Conservation (phyloP, 78 protist genomes). For the Pigoraptor vietnamica region DNA sequence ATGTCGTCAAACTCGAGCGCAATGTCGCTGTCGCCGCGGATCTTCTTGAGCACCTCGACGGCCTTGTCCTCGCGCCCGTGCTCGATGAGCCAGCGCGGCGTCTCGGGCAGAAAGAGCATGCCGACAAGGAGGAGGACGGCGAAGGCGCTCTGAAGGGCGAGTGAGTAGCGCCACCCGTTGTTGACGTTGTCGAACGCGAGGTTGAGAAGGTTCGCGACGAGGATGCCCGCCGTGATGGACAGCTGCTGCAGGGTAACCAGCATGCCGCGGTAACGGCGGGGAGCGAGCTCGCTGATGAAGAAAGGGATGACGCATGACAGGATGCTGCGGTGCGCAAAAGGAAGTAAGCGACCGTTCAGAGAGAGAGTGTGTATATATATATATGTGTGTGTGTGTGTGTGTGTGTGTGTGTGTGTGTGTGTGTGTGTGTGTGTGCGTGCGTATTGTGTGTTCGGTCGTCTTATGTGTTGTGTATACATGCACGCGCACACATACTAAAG, state of each 20-base stretch:
- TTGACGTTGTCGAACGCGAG: not conserved
- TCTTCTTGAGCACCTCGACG: not conserved
- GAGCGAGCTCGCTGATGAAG: slow-evolving; percentile 2
- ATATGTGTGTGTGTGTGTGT: no score
- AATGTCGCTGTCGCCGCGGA: not conserved
- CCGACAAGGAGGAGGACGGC: not conserved
- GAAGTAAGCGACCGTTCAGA: no score
- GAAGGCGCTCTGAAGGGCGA: not conserved
- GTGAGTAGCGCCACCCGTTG: not conserved
- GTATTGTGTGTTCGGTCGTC: not conserved
- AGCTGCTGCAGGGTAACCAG: not conserved
- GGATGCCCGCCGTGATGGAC: not conserved
- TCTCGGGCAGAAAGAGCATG: not conserved
- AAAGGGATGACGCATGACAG: not conserved
- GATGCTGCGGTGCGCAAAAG: no score
- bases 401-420: no score
- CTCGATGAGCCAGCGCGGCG: not conserved
- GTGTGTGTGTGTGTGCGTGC: no score
- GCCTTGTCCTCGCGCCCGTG: not conserved
- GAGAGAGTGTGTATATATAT: no score
- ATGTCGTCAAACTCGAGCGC: not conserved
- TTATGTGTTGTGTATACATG: no score
- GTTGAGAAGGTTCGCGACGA: not conserved
- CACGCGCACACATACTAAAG: not conserved
- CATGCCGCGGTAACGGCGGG: not conserved